Conservation (phyloP, 1,284 basidiomycete species). For the Porodaedalea pini region DNA sequence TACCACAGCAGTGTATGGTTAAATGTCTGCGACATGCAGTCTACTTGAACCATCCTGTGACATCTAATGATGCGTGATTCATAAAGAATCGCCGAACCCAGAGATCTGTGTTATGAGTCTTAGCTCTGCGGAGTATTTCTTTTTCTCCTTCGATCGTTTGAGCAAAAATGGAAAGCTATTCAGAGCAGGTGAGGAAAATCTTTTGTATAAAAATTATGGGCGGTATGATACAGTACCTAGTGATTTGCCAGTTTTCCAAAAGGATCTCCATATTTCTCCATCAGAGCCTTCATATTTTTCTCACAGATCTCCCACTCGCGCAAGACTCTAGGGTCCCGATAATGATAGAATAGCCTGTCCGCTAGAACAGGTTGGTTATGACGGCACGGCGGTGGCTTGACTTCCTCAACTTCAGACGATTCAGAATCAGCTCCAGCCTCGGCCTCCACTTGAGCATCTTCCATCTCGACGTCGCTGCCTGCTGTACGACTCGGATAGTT, state of each 20-base stretch:
- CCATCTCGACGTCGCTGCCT: neutral
- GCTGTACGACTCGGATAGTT: neutral
- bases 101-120: too few relatives aligned
- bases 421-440: neutral
- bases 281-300: constrained; percentile 6
- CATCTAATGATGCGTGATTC: too few relatives aligned
- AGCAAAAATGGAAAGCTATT: too few relatives aligned
- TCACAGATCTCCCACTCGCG: constrained; percentile 16
- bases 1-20: too few relatives aligned
- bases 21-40: too few relatives aligned
- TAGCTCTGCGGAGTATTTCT: too few relatives aligned
- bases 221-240: neutral
- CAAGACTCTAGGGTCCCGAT: constrained; percentile 17
- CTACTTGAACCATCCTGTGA: too few relatives aligned
- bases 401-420: constrained; percentile 12
- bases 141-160: too few relatives aligned
- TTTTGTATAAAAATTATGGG: too few relatives aligned
- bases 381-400: constrained; percentile 12
- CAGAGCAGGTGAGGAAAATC: too few relatives aligned
- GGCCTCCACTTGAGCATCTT: neutral
- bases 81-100: too few relatives aligned
- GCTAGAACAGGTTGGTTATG: constrained; percentile 12
- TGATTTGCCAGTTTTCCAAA: neutral
- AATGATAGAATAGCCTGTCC: constrained; percentile 16
- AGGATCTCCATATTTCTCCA: constrained; percentile 5